phyloP scores from a whole-genome alignment of 2,329 filamentous ascomycete species.

The Colletotrichum sp. region DNA sequence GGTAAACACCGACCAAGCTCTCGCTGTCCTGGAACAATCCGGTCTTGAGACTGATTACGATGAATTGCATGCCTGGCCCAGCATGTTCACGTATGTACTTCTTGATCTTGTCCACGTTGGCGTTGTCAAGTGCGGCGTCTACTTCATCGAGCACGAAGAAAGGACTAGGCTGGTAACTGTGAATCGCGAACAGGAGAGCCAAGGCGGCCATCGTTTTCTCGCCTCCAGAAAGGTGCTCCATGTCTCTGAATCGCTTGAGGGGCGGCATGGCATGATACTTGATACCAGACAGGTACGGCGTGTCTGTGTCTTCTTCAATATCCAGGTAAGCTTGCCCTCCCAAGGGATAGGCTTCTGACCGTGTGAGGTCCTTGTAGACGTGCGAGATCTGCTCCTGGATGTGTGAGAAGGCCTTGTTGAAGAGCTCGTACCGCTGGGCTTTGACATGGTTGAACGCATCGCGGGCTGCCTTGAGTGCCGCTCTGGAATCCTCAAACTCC shows the following conservation, averaged over 20 bases:
- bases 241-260: conserved; percentile 96
- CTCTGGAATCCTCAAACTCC: conserved; percentile 86
- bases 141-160: conserved; percentile 99
- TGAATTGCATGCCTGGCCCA: conserved; percentile 97
- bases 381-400: conserved; percentile 93
- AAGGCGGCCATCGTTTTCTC: conserved; percentile 99
- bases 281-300: conserved; percentile 93
- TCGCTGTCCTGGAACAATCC: conserved; percentile 96
- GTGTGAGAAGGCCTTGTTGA: conserved; percentile 93
- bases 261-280: conserved; percentile 99
- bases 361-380: conserved; percentile 95
- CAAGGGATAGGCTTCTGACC: conserved; percentile 88
- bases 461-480: conserved; percentile 74
- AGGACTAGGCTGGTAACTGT: conserved; percentile 92
- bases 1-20: conserved; percentile 92
- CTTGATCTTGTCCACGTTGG: conserved; percentile 94
- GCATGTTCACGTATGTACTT: conserved; percentile 96
- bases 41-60: conserved; percentile 95
- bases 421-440: conserved; percentile 83
- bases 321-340: conserved; percentile 90
- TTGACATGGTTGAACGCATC: conserved; percentile 86
- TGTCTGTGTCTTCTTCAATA: conserved; percentile 91
- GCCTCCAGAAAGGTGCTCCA: conserved; percentile 96
- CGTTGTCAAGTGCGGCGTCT: conserved; percentile 96
- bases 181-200: conserved; percentile 94